These are phyloP conservation scores for Xylaria grammica DNA, from an alignment of 495 filamentous ascomycete species.

Conservation along the genomic window DNA sequence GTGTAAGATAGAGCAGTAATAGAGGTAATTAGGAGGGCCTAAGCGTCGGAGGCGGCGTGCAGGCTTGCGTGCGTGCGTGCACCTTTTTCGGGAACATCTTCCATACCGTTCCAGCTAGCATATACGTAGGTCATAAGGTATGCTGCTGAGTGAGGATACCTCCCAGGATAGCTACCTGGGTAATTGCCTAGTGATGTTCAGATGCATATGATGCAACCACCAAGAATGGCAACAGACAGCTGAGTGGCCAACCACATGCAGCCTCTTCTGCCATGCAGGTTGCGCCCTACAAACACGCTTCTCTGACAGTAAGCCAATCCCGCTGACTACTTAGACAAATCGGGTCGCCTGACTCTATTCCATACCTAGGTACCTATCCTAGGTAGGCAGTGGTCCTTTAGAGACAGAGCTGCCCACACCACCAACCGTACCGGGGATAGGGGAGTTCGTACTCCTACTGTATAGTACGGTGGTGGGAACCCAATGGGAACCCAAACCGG, in stretches of 20 bases:
- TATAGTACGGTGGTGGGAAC: too few relatives aligned
- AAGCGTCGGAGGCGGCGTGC: not conserved
- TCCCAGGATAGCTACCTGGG: constrained; percentile 1
- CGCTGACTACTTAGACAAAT: constrained; percentile 41
- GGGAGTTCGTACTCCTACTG: too few relatives aligned
- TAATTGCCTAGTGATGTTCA: constrained; percentile 36
- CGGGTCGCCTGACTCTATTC: constrained; percentile 42
- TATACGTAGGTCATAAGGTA: constrained; percentile 34
- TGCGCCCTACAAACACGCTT: constrained; percentile 34
- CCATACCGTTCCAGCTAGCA: constrained; percentile 29
- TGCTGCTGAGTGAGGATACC: constrained; percentile 28
- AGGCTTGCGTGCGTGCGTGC: constrained; percentile 2
- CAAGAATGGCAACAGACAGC: constrained; percentile 33
- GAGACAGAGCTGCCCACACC: constrained; percentile 20
- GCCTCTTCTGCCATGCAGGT: constrained; percentile 38
- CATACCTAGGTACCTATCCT: constrained; percentile 11
- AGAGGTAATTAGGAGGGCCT: not conserved
- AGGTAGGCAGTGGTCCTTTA: constrained; percentile 13
- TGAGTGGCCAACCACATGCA: constrained; percentile 41
- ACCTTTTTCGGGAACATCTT: constrained; percentile 9
- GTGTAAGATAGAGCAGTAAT: not conserved
- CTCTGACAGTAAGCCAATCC: constrained; percentile 39
- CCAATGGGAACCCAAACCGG: constrained; percentile 20
- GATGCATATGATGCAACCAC: constrained; percentile 42
- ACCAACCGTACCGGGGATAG: constrained; percentile 8